Evolutionary conservation across 768 basidiomycete species (phyloP), one percentile per base, ranked within the genome.

Genomic region (Amanita jacksonii): DNA sequence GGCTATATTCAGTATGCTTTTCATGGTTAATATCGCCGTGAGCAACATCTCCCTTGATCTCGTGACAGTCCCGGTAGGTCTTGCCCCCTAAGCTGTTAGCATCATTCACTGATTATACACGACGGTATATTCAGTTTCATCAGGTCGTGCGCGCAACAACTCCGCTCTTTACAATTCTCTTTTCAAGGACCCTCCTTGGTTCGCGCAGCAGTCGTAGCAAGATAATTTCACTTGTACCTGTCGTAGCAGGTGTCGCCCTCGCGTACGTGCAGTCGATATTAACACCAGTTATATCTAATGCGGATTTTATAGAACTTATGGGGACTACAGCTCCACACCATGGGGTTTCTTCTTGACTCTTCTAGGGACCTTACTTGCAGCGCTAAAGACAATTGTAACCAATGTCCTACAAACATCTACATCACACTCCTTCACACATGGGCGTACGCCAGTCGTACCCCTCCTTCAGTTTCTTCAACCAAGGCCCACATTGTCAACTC

Each of bases 61-160:
- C 15, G 92, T 97, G 28, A 92, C 92, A 5, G 76, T 94, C 13
- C 90, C 92, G 4, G 88, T 91, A 49, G 54, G 86, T 76, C 31
- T 22, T 25, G 39, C 15, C 27, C 27, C 6, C 12, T 12, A 6
- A 28, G 27, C 6, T 12, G 27, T n/a, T n/a, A n/a, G n/a, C n/a
- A n/a, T n/a, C n/a, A 12, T 38, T 32, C 44, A 43, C 43, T 16
- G 38, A 41, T 39, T 23, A 35, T 13, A n/a, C 27, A 6, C 12
- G 31, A 18, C 15, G 20, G 5, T 49, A 5, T 8, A 5, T 24
- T 0, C 49, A 96, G 91, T 96, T 99, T 57, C 96, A 98, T 60
- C 94, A 98, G 69, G 90, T 98, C 44, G 81, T 98, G 28, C 85
- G 96, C 22, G 88, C 92, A 4, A 77, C 86, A 15, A 85, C 94